Percentiles rank a stretch among this genome's conserved stretches.
phyloP scores from a whole-genome alignment of 75 land plant genomes.

The Pseudotsuga menziesii region DNA sequence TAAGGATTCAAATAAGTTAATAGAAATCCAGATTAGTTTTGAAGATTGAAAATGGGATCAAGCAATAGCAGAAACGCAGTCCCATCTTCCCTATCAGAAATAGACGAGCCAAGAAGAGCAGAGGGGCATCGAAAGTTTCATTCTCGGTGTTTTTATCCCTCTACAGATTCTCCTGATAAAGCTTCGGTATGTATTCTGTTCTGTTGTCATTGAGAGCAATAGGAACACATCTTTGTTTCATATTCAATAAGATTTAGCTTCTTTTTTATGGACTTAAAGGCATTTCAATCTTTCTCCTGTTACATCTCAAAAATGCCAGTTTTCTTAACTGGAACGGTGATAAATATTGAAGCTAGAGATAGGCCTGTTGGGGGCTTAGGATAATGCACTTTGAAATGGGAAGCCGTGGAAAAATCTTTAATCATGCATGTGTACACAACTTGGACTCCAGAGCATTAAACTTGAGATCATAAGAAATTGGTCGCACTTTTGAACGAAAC shows the following conservation, averaged over 20 bases:
- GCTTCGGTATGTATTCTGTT: neutral
- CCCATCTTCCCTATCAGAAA: neutral
- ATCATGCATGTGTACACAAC: neutral
- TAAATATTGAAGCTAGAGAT: neutral
- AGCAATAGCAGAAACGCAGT: neutral
- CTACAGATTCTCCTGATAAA: slow-evolving; percentile 3
- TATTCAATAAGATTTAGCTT: neutral
- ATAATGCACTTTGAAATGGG: neutral
- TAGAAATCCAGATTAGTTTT: neutral
- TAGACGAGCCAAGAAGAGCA: neutral
- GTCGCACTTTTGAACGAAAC: neutral
- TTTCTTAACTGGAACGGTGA: neutral
- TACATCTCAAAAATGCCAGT: neutral
- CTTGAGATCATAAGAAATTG: neutral
- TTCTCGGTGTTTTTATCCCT: slow-evolving; percentile 4
- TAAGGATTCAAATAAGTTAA: slow-evolving; percentile 5
- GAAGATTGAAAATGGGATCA: slow-evolving; percentile 6
- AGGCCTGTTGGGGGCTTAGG: neutral
- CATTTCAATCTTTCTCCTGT: neutral
- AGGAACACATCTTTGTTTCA: neutral
- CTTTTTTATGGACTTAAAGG: neutral
- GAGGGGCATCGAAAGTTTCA: neutral
- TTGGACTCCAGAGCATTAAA: too few relatives aligned
- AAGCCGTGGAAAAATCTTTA: neutral
- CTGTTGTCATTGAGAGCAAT: slow-evolving; percentile 1